Conservation (phyloP, 75 land plant species). For the Selaginella moellendorffii region DNA sequence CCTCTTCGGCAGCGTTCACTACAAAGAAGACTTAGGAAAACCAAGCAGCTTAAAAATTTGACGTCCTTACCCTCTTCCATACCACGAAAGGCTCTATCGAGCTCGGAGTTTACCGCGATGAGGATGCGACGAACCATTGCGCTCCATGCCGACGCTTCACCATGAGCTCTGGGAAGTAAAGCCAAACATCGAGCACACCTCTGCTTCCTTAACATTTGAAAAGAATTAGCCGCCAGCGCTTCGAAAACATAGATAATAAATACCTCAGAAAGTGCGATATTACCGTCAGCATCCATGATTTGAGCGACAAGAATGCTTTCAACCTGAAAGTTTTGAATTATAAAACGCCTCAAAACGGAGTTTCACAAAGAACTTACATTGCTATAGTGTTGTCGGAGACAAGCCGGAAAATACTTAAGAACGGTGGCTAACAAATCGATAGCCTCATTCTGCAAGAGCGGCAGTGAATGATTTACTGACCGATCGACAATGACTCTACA, state of each 20-base stretch:
- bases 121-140: conserved; percentile 62
- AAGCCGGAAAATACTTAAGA: conserved; percentile 49
- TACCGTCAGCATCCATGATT: conserved; percentile 46
- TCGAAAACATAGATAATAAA: background rate
- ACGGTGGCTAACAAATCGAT: conserved; percentile 43
- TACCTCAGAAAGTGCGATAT: conserved; percentile 38
- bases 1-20: conserved; percentile 41
- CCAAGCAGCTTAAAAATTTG: too few relatives aligned
- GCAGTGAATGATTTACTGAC: background rate
- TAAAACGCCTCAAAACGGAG: background rate
- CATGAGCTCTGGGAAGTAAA: conserved; percentile 63
- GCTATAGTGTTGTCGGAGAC: conserved; percentile 51
- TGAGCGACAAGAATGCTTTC: conserved; percentile 56
- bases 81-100: conserved; percentile 62
- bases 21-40: too few relatives aligned
- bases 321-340: conserved; percentile 26
- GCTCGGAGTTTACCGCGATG: conserved; percentile 38
- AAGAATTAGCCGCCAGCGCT: background rate
- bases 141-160: conserved; percentile 68
- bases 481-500: background rate
- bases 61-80: conserved; percentile 91
- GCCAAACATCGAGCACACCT: conserved; percentile 59
- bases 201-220: conserved; percentile 19
- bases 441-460: conserved; percentile 48
- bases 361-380: conserved; percentile 29